Base-by-base conservation (phyloP, 441 rosid species). In the Theobroma grandiflorum region DNA sequence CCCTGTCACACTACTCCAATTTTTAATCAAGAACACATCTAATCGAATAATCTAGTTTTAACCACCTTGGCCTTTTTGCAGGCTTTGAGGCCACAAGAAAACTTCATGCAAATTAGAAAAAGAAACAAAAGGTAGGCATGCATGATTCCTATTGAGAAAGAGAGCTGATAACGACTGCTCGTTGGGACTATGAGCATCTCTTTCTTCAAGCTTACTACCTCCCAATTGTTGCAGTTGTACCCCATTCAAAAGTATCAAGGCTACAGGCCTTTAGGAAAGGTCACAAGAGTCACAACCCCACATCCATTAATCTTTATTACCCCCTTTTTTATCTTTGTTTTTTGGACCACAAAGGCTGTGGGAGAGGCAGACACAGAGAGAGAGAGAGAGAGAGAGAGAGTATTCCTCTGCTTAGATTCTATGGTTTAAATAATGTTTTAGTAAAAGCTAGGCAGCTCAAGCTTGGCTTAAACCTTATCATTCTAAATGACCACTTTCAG, bases 311-410 rank as follows among this genome's bases (percentile, higher is more conserved):
- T 65, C 49, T 22, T 47, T 78, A 8, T n/a, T 12, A 45, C 11
- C 31, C 20, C 16, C 20, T 4, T 37, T 40, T 18, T 1, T 66
- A 43, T n/a, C 8, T 42, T 31, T 14, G 6, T 40, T 26, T 22
- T 55, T 15, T 3, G 82, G 85, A 76, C 83, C 80, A 80, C 81
- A 38, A 4, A 37, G 8, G 26, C 12, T 72, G 72, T 26, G 31
- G 31, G 31, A 26, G 31, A n/a, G n/a, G n/a, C n/a, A n/a, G n/a
- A n/a, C n/a, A n/a, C n/a, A 47, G n/a, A n/a, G n/a, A 42, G 15
- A 3, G 45, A 65, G 80, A 61, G 71, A 47, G 61, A 49, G 62
- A 66, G 73, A 75, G 74, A 53, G 33, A 57, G 35, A 59, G 33
- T 1, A 22, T 55, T 55, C 31, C 15, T 35, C 64, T 2, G 6